A percentile compares a stretch with the other conserved stretches of the same genome.
Conservation (phyloP, 306 rosid species). For the Carpinus fangiana region DNA sequence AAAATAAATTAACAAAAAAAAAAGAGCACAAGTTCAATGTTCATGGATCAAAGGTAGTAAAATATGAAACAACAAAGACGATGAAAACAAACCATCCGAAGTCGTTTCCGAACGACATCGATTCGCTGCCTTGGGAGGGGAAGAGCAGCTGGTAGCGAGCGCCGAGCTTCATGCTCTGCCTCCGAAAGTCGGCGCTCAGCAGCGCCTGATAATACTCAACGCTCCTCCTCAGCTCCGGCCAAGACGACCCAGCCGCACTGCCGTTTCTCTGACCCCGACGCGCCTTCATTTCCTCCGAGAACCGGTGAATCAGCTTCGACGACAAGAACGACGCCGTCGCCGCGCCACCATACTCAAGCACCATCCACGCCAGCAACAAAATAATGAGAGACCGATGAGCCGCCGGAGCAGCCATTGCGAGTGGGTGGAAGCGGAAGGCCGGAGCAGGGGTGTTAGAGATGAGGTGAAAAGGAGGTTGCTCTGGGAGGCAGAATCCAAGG, state of each 20-base stretch:
- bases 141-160: slow-evolving; percentile 60
- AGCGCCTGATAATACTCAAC: slow-evolving; percentile 56
- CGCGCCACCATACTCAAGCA: slow-evolving; percentile 33
- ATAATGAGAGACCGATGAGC: slow-evolving; percentile 31
- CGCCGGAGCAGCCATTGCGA: slow-evolving; percentile 39
- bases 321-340: slow-evolving; percentile 34
- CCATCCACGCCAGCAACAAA: slow-evolving; percentile 20
- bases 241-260: slow-evolving; percentile 22
- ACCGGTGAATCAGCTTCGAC: slow-evolving; percentile 64
- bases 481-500: slow-evolving; percentile 7
- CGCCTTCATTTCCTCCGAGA: slow-evolving; percentile 62
- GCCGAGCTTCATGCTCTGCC: slow-evolving; percentile 61
- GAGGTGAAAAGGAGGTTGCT: too few species aligned
- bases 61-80: not conserved
- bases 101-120: slow-evolving; percentile 81
- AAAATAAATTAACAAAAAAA: slow-evolving; percentile 4
- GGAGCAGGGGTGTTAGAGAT: slow-evolving; percentile 29
- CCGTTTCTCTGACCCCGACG: slow-evolving; percentile 36
- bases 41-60: not conserved
- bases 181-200: slow-evolving; percentile 50
- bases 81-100: slow-evolving; percentile 68
- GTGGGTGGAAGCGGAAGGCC: not conserved
- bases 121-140: slow-evolving; percentile 71
- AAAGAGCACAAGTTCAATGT: not conserved
- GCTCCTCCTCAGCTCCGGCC: slow-evolving; percentile 50